phyloP scores from a whole-genome alignment of 768 basidiomycete genomes.

The Psilocybe cubensis region DNA sequence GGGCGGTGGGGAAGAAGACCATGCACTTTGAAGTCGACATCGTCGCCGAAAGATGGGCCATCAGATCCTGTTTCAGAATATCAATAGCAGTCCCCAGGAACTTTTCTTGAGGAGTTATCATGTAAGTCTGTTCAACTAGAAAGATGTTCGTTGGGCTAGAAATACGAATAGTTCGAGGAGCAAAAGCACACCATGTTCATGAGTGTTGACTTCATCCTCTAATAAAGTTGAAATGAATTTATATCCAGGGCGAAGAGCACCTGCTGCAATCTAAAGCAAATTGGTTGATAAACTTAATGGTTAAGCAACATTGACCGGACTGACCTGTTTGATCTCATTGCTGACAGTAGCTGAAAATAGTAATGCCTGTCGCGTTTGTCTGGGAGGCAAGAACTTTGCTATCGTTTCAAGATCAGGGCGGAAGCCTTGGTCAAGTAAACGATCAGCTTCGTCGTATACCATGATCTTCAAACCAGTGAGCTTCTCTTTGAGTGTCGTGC shows the following conservation, averaged over 20 bases:
- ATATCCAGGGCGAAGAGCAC: conserved; percentile 31
- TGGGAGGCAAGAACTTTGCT: conserved; percentile 41
- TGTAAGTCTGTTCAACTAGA: conserved; percentile 48
- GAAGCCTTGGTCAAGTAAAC: conserved; percentile 77
- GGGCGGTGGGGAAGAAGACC: conserved; percentile 71
- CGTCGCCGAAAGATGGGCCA: conserved; percentile 19
- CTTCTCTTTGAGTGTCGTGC: conserved; percentile 34
- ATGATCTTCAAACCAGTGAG: conserved; percentile 45
- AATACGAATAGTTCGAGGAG: background rate
- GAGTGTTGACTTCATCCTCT: conserved; percentile 61
- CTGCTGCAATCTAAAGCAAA: conserved; percentile 17
- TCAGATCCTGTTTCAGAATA: conserved; percentile 38
- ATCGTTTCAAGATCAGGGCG: conserved; percentile 70
- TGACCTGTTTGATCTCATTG: conserved; percentile 57
- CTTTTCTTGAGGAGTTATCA: conserved; percentile 45
- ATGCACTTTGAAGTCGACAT: conserved; percentile 46
- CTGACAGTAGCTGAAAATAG: conserved; percentile 79
- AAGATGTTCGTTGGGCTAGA: background rate
- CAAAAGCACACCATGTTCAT: conserved; percentile 53
- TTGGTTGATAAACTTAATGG: background rate
- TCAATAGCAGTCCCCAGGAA: conserved; percentile 44
- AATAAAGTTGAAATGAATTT: conserved; percentile 61
- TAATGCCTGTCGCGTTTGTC: conserved; percentile 59
- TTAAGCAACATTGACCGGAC: conserved; percentile 22
- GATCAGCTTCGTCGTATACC: conserved; percentile 77